Evolutionary conservation across 2,329 filamentous ascomycete genomes (phyloP), one percentile per base, ranked within the genome.

Genomic region (Coniochaeta ligniaria): DNA sequence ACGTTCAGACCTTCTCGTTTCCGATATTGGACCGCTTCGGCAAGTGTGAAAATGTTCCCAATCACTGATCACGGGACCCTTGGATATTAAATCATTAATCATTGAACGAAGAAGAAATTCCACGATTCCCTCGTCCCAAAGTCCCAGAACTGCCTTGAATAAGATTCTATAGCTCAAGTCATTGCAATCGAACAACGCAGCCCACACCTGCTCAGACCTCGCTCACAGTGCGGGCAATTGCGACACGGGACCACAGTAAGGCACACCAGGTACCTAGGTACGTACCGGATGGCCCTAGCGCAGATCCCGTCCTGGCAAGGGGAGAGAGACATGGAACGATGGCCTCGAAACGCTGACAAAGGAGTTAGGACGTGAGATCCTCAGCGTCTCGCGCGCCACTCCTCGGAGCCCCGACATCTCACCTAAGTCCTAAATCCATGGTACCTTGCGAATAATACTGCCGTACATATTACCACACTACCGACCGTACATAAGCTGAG

Each of bases 401-500:
- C 24, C 47, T 52, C 17, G 22, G 28, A 24, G 9, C 43, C 22
- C 47, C 24, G 47, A 52, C 47, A n/a, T 6, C 9, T 31, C 28
- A n/a, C n/a, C 28, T 31, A 31, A 5, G 28, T 31, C 5, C n/a
- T n/a, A 38, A 45, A 4, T 24, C 20, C 12, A 45, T 9, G 6
- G 6, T 4, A 45, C 41, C 41, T 45, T 45, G 20, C 41, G n/a
- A 3, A 20, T 20, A 22, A 38, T 16, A 7, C 6, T 41, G 9
- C 43, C 9, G 7, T 24, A 24, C 20, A 22, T 47, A 47, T 24
- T 22, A 31, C 22, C 17, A 52, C 26, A 5, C 6, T 31, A 52
- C 47, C 3, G 17, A 28, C 24, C 35, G 20, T 57, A 57, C 54
- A 57, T 57, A 57, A 57, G 54, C 54, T 57, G 54, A 57, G 31